Evolutionary conservation across 495 filamentous ascomycete genomes (phyloP), one percentile per base, ranked within the genome.

Genomic region (Podospora tetraspora): DNA sequence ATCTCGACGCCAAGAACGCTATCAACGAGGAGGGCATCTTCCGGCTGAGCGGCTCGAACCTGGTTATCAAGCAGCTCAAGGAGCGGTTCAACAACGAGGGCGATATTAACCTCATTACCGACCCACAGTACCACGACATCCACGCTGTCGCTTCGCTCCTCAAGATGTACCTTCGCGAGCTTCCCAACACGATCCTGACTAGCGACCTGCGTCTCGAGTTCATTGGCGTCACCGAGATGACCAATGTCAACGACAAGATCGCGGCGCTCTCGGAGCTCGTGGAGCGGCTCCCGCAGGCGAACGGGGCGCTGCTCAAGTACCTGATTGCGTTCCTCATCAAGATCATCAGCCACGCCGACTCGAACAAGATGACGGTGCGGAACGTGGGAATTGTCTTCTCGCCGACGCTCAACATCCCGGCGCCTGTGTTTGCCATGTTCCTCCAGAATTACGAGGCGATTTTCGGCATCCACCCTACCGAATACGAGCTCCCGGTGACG

Each of bases 321-420:
- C 84, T 99, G 23, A 92, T 92, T 52, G 84, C 88, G 11, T 97
- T 95, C 79, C 78, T 99, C 69, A 91, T 97, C 73, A 88, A 88
- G 71, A 92, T 98, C 71, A 90, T 97, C 70, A 91, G 93, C 74
- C 91, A 97, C 70, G 85, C 92, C 3, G 90, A 93, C 70, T 83
- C 90, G 72, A 99, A 99, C 81, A 98, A 97, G 82, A 99, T 99
- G 95, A 97, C 90, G 6, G 92, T 97, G 64, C 88, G 95, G 56
- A 99, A 99, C 77, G 93, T 99, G 62, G 93, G 95, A 71, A 99
- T 99, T 69, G 94, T 98, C 66, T 99, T 98, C 79, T 95, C 96
- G n/a, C 95, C 95, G 2, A 98, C 96, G 0, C 85, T 98, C 34
- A 98, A 98, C 78, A 97, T 99, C 57, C 94, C 96, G 0, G 92